Evolutionary conservation across 75 land plant genomes (phyloP).

Genomic region (Ceratopteris richardii): DNA sequence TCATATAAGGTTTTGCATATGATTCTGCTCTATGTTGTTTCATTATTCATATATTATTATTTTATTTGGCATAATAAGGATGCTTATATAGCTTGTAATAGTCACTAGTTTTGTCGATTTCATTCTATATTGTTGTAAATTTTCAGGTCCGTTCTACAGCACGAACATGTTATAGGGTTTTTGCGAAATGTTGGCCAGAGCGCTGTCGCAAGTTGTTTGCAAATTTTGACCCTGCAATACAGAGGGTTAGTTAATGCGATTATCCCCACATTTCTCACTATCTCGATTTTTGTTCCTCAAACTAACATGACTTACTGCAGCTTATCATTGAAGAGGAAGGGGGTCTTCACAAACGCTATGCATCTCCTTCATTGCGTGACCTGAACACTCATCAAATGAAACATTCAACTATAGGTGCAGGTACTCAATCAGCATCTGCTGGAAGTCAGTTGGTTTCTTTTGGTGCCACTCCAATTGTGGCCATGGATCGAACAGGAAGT

Average conservation of each 20-base stretch:
- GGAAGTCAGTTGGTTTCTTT: conserved; percentile 39
- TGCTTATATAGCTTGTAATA: no score
- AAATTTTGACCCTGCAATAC: conserved; percentile 85
- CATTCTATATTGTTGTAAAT: not conserved
- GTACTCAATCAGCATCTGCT: conserved; percentile 22
- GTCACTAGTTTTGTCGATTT: no score
- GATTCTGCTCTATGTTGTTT: no score
- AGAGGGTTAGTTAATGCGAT: conserved; percentile 51
- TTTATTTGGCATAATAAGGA: no score
- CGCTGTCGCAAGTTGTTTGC: conserved; percentile 71
- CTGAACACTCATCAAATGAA: conserved; percentile 26
- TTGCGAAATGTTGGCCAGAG: conserved; percentile 96
- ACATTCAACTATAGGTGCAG: conserved; percentile 26
- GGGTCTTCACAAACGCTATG: conserved; percentile 72
- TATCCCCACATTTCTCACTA: no score
- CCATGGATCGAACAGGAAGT: conserved; percentile 64
- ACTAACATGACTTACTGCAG: conserved; percentile 33
- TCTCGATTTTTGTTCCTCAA: no score
- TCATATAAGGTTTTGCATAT: no score
- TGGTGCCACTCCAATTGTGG: conserved; percentile 79
- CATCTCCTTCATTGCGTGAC: conserved; percentile 82
- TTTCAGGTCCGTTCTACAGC: conserved; percentile 87
- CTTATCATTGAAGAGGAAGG: conserved; percentile 97
- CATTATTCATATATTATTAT: no score
- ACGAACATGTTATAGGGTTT: conserved; percentile 85